Percentiles rank a stretch among this genome's conserved stretches.
phyloP scores from a whole-genome alignment of 2,329 filamentous ascomycete genomes.

The Diaporthe sp. region DNA sequence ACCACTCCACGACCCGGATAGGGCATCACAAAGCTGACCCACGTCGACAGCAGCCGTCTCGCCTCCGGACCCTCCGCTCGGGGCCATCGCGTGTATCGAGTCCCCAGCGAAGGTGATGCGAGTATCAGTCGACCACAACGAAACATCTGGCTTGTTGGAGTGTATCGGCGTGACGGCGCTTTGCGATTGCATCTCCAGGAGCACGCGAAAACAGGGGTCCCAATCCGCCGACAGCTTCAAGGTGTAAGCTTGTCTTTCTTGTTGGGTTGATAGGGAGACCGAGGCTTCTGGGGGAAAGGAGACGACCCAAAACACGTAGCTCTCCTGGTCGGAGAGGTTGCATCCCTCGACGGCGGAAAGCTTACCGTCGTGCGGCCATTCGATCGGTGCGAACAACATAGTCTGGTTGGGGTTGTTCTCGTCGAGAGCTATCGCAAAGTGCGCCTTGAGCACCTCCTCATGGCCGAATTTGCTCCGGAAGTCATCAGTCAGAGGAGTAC shows the following conservation, averaged over 20 bases:
- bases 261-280: not conserved
- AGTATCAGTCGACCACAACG: not conserved
- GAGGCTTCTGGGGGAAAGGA: not conserved
- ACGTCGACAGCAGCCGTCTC: not conserved
- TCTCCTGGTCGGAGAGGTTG: not conserved
- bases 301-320: not conserved
- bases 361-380: not conserved
- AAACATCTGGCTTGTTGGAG: not conserved
- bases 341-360: not conserved
- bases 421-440: no score
- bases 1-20: not conserved
- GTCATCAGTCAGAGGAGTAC: no score
- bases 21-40: not conserved
- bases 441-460: no score
- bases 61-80: not conserved
- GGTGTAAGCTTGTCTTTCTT: not conserved
- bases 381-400: not conserved
- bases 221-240: not conserved
- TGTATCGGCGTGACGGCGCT: not conserved
- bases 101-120: not conserved
- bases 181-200: not conserved
- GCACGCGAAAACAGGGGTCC: not conserved
- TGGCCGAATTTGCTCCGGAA: no score
- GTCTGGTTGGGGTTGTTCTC: not conserved
- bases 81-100: not conserved